phyloP scores from a whole-genome alignment of 2,329 filamentous ascomycete genomes.

The Grosmannia penicillata region DNA sequence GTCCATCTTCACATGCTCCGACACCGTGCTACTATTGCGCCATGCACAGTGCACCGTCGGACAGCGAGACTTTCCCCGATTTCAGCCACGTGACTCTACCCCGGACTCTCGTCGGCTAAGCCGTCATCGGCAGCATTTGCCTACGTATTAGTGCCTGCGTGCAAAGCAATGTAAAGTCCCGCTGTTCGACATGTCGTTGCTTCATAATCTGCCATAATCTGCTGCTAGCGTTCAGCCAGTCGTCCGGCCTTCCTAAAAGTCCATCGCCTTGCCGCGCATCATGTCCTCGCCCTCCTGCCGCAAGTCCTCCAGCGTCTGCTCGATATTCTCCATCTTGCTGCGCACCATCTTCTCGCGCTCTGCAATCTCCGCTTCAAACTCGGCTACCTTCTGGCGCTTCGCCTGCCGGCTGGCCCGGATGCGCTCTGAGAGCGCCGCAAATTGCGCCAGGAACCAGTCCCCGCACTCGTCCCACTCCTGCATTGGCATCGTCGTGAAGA shows the following conservation, averaged over 20 bases:
- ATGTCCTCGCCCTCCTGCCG: slow-evolving; percentile 41
- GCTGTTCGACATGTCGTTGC: no score
- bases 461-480: slow-evolving; percentile 44
- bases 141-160: no score
- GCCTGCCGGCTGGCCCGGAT: slow-evolving; percentile 31
- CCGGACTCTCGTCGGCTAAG: no score
- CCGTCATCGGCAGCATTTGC: no score
- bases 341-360: slow-evolving; percentile 38
- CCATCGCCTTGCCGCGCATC: slow-evolving; percentile 29
- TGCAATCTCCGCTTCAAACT: slow-evolving; percentile 41
- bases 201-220: slow-evolving; percentile 12
- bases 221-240: not conserved
- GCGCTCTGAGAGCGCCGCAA: slow-evolving; percentile 31
- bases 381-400: slow-evolving; percentile 33
- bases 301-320: slow-evolving; percentile 37
- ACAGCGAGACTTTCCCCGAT: no score
- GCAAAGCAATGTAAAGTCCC: no score
- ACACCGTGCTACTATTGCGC: not conserved
- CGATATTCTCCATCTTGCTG: slow-evolving; percentile 36
- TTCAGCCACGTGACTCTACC: no score
- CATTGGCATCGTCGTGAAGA: slow-evolving; percentile 38
- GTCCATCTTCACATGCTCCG: slow-evolving; percentile 1
- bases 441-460: slow-evolving; percentile 44
- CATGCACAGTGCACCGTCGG: not conserved
- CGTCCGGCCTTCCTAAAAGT: slow-evolving; percentile 10